Base-by-base conservation (phyloP, 441 rosid genomes). In the Omphalea diandra region DNA sequence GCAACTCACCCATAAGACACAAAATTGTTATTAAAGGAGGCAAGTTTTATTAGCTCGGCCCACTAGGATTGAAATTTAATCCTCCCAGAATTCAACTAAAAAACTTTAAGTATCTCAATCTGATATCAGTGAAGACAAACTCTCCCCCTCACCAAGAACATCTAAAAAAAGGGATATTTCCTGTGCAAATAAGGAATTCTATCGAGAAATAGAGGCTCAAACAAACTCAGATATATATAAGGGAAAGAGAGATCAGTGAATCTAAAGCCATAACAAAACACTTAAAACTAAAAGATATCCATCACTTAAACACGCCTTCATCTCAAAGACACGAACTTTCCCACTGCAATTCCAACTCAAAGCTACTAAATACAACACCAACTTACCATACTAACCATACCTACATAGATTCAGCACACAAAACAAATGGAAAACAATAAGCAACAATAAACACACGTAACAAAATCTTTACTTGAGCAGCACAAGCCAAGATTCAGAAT, bases 261-360 rank as follows among this genome's bases (percentile, higher is more conserved):
- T 11, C 55, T 0, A 35, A 44, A 35, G 4, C n/a, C n/a, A 40
- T 10, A 22, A 36, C 65, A 18, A 33, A 55, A 56, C 10, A 10
- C 14, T 33, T 18, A 24, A n/a, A n/a, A n/a, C n/a, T n/a, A n/a
- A n/a, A n/a, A n/a, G n/a, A n/a, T n/a, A n/a, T n/a, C n/a, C n/a
- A n/a, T n/a, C n/a, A n/a, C n/a, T n/a, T n/a, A 41, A 70, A 29
- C 44, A 60, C 5, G 32, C 3, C 20, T 50, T 60, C 8, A 50
- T 58, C 59, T 67, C 35, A 62, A 49, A 55, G 63, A 54, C 29
- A 41, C 36, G 29, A 75, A 67, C 40, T 62, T 73, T 63, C 15
- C n/a, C 12, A 53, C 64, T 5, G 31, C 38, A 31, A 70, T 11
- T 22, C 44, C 29, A 52, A 26, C 67, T 41, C 31, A 62, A 46